phyloP scores from a whole-genome alignment of 352 stramenopile species.

The Thraustochytrium striatum region DNA sequence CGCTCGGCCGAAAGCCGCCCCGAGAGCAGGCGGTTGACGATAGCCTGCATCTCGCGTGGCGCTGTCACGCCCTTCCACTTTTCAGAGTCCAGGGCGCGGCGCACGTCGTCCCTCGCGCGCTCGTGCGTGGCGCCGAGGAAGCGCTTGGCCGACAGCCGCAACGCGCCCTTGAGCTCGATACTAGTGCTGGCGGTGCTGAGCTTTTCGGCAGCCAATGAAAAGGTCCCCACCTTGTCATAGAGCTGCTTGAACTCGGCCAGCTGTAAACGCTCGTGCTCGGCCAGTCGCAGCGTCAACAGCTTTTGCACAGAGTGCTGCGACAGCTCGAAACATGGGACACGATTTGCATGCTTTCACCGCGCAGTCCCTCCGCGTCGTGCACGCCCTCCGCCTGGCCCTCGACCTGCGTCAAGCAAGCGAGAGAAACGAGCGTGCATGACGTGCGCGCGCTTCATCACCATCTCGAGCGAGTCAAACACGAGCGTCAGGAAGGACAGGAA shows the following conservation, averaged over 20 bases:
- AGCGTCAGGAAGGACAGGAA: slow-evolving; percentile 33
- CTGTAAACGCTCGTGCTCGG: not conserved
- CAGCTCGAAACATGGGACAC: slow-evolving; percentile 22
- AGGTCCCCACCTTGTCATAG: slow-evolving; percentile 38
- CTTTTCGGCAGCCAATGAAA: slow-evolving; percentile 5
- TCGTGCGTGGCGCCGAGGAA: slow-evolving; percentile 12
- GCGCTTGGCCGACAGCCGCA: not conserved
- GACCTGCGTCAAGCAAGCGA: not conserved
- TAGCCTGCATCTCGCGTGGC: not conserved
- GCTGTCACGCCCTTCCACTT: slow-evolving; percentile 20
- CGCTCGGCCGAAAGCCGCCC: not conserved
- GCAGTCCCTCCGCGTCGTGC: not conserved
- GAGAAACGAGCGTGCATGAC: not conserved
- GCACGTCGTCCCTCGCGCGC: not conserved
- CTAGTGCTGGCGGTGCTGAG: not conserved
- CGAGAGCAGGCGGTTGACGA: not conserved
- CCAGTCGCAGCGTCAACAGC: slow-evolving; percentile 26
- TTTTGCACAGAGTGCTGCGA: slow-evolving; percentile 5
- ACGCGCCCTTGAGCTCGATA: not conserved
- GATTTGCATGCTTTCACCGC: not conserved
- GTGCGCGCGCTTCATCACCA: slow-evolving; percentile 35
- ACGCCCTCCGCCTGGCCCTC: not conserved
- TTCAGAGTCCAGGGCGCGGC: not conserved
- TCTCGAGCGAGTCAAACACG: slow-evolving; percentile 16
- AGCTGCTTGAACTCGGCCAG: slow-evolving; percentile 44